phyloP scores from a whole-genome alignment of 2,329 filamentous ascomycete species.

The Colletotrichum sp. region DNA sequence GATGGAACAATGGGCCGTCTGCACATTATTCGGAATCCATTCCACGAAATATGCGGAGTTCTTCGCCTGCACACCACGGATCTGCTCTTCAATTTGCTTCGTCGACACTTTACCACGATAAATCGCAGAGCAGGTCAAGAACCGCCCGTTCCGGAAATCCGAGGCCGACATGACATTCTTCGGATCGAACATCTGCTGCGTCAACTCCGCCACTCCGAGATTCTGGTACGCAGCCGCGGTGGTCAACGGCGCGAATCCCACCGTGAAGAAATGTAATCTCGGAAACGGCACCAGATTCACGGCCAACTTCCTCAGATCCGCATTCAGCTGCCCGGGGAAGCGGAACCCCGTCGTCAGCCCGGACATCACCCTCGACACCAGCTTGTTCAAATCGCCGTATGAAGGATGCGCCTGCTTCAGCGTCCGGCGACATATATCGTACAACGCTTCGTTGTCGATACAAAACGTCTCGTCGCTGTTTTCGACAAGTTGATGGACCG shows the following conservation, averaged over 20 bases:
- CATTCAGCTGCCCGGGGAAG: constrained; percentile 99
- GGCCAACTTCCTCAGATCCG: constrained; percentile 97
- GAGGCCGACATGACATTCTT: constrained; percentile 99
- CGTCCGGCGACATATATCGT: constrained; percentile 99
- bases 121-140: constrained; percentile 98
- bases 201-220: constrained; percentile 95
- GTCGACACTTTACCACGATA: constrained; percentile 99
- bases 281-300: constrained; percentile 99
- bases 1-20: constrained; percentile 98
- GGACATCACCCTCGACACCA: constrained; percentile 99
- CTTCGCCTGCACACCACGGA: constrained; percentile 99
- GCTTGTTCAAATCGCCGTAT: constrained; percentile 98
- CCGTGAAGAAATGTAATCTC: constrained; percentile 99
- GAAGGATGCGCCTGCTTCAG: constrained; percentile 98
- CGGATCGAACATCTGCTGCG: constrained; percentile 99
- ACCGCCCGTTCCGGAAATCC: constrained; percentile 99
- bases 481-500: constrained; percentile 98
- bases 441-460: constrained; percentile 99
- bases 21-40: constrained; percentile 99
- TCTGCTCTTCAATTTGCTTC: constrained; percentile 99
- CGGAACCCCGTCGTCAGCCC: constrained; percentile 97
- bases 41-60: constrained; percentile 99
- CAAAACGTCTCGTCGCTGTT: constrained; percentile 99
- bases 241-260: constrained; percentile 97
- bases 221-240: constrained; percentile 86